A percentile compares a stretch with the other conserved stretches of the same genome.
phyloP scores from a whole-genome alignment of 352 stramenopile genomes.

The Sclerospora graminicola region DNA sequence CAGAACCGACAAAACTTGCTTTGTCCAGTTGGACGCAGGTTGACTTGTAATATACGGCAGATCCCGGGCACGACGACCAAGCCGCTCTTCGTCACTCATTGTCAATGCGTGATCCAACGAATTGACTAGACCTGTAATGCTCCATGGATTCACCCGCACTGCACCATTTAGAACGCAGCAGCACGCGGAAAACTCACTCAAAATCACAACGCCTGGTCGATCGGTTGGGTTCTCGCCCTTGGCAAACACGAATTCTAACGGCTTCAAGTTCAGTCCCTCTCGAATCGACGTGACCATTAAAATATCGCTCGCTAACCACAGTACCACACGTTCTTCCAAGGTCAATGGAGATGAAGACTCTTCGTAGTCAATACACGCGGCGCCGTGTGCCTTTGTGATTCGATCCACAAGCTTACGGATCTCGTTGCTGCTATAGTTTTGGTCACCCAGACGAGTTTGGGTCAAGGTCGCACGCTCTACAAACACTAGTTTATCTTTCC shows the following conservation, averaged over 20 bases:
- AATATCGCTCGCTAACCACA: conserved; percentile 94
- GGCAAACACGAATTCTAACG: conserved; percentile 92
- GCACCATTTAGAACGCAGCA: conserved; percentile 94
- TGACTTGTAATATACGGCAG: conserved; percentile 94
- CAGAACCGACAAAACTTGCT: conserved; percentile 89
- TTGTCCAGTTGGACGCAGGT: conserved; percentile 91
- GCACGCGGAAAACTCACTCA: conserved; percentile 95
- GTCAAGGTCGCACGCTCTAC: conserved; percentile 89
- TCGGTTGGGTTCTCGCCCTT: conserved; percentile 46
- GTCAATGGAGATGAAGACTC: conserved; percentile 78
- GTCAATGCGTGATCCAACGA: conserved; percentile 90
- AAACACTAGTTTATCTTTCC: conserved; percentile 92
- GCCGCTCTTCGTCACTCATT: conserved; percentile 86
- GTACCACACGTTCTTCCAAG: conserved; percentile 85
- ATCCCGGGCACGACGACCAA: conserved; percentile 88
- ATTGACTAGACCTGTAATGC: conserved; percentile 88
- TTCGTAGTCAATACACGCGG: conserved; percentile 79
- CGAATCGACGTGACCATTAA: conserved; percentile 93
- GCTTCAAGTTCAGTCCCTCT: conserved; percentile 96
- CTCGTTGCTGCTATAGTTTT: conserved; percentile 83
- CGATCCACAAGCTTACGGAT: conserved; percentile 72
- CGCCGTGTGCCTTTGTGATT: conserved; percentile 61
- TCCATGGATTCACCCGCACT: conserved; percentile 95
- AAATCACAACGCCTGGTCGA: conserved; percentile 90
- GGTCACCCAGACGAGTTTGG: conserved; percentile 83